Conservation (phyloP, 2,329 filamentous ascomycete species). For the Talaromyces sp. region DNA sequence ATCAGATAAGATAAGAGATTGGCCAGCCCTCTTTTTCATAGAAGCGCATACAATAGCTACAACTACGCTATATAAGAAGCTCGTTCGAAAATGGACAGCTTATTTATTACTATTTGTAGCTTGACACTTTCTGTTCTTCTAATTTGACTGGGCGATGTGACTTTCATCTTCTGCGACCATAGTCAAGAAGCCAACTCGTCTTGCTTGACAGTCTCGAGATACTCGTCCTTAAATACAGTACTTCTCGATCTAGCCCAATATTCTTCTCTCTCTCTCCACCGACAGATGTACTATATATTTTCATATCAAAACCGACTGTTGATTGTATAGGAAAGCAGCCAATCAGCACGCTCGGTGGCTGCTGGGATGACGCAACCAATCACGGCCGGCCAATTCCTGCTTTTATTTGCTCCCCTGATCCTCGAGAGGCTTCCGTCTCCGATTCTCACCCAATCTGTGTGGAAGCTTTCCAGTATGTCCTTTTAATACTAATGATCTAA, state of each 20-base stretch:
- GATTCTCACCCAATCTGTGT: too few relatives aligned
- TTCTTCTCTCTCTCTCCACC: too few relatives aligned
- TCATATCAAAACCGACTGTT: neutral
- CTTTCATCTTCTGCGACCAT: neutral
- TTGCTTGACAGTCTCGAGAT: neutral
- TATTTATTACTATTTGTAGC: neutral
- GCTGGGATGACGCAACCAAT: constrained; percentile 9
- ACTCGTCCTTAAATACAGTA: neutral
- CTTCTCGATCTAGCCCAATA: too few relatives aligned
- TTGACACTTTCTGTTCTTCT: neutral
- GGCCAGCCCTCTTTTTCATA: neutral
- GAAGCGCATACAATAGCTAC: neutral
- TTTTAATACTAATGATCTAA: neutral
- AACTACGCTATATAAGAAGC: neutral
- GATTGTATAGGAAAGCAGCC: neutral
- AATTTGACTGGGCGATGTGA: neutral
- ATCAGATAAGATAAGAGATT: neutral
- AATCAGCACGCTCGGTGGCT: constrained; percentile 6
- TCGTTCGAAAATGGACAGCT: neutral
- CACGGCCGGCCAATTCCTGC: neutral
- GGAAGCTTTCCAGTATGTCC: neutral
- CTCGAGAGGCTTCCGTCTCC: too few relatives aligned
- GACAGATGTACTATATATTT: neutral
- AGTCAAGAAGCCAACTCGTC: neutral
- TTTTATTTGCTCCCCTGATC: constrained; percentile 14